Percentiles rank a stretch among this genome's conserved stretches.
Evolutionary conservation across 352 stramenopile species (phyloP).

Genomic region (Globisporangium lucens): DNA sequence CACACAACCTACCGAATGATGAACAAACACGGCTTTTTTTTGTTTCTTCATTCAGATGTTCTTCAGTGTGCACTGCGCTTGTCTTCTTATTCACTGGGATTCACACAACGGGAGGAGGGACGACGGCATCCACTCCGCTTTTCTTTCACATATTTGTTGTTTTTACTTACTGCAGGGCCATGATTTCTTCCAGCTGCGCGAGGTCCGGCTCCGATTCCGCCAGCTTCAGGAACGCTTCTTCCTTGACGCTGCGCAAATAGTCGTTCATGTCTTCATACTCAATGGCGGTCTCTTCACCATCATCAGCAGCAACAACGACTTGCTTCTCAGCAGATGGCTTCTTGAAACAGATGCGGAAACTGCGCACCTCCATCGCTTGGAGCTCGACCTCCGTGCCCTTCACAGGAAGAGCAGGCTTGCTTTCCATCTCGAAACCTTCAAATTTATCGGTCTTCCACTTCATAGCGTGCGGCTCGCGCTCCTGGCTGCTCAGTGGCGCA

Average conservation of each 20-base stretch:
- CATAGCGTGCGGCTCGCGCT: slow-evolving; percentile 2
- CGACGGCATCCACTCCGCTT: slow-evolving; percentile 4
- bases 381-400: slow-evolving; percentile 65
- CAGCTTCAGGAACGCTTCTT: slow-evolving; percentile 18
- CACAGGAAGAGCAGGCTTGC: slow-evolving; percentile 34
- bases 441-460: slow-evolving; percentile 38
- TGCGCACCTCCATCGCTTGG: slow-evolving; percentile 91
- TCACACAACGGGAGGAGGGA: background rate
- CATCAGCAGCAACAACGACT: background rate
- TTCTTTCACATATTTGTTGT: slow-evolving; percentile 3
- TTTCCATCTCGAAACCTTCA: slow-evolving; percentile 13
- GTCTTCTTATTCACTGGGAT: background rate
- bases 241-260: slow-evolving; percentile 16
- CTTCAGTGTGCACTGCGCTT: background rate
- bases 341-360: slow-evolving; percentile 82
- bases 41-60: slow-evolving; percentile 3
- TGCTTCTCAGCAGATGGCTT: slow-evolving; percentile 10
- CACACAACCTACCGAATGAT: background rate
- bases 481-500: slow-evolving; percentile 41
- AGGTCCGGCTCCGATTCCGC: slow-evolving; percentile 16
- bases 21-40: background rate
- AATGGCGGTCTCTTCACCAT: background rate
- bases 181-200: slow-evolving; percentile 31
- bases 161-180: slow-evolving; percentile 29
- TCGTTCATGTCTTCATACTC: background rate